Conservation (phyloP, 176 grass and related monocot genomes). For the Avena sativa region DNA sequence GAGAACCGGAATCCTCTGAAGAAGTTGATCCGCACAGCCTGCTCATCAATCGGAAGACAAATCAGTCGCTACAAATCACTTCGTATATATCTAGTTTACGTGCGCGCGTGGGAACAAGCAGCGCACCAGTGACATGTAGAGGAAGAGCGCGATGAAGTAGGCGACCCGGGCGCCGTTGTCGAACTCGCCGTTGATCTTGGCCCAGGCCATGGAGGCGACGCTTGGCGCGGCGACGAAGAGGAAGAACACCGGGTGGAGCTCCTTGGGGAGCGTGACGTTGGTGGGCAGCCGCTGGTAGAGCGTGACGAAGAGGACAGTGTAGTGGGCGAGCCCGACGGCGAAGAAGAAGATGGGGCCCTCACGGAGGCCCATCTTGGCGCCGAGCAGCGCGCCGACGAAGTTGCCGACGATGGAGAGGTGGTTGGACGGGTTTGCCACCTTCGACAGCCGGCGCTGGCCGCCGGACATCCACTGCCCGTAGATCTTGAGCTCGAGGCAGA, state of each 20-base stretch:
- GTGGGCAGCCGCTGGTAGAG: slow-evolving; percentile 96
- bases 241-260: slow-evolving; percentile 98
- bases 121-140: slow-evolving; percentile 88
- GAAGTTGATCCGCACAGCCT: slow-evolving; percentile 94
- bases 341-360: slow-evolving; percentile 94
- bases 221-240: slow-evolving; percentile 91
- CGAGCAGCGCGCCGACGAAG: slow-evolving; percentile 88
- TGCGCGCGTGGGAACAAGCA: background rate
- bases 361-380: slow-evolving; percentile 73
- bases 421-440: slow-evolving; percentile 93
- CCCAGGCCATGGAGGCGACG: slow-evolving; percentile 90
- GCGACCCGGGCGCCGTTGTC: slow-evolving; percentile 69
- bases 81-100: too few relatives aligned
- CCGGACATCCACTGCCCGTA: slow-evolving; percentile 99
- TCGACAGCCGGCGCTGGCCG: slow-evolving; percentile 68
- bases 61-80: background rate
- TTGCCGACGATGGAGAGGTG: slow-evolving; percentile 92
- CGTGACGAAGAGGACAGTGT: slow-evolving; percentile 95
- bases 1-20: slow-evolving; percentile 95
- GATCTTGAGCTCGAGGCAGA: slow-evolving; percentile 91
- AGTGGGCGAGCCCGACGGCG: slow-evolving; percentile 87
- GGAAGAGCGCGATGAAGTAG: slow-evolving; percentile 93
- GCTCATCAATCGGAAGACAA: background rate
- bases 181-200: slow-evolving; percentile 78
- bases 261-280: slow-evolving; percentile 84